phyloP scores from a whole-genome alignment of 2,329 filamentous ascomycete genomes.

The Calonectria montana region DNA sequence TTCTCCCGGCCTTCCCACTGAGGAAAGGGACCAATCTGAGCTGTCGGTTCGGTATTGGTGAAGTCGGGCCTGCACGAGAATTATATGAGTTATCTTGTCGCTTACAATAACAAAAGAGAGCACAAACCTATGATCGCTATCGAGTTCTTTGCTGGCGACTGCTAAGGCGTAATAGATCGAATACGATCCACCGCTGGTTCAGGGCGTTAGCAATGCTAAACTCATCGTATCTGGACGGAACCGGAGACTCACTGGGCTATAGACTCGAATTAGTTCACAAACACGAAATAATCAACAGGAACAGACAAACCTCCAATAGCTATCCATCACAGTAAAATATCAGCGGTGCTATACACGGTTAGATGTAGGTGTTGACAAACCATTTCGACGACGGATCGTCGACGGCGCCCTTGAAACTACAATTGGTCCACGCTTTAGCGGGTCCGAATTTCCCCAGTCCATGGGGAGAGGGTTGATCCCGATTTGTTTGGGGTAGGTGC shows the following conservation, averaged over 20 bases:
- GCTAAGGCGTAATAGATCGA: conserved; percentile 95
- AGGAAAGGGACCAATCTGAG: conserved; percentile 86
- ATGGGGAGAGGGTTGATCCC: conserved; percentile 92
- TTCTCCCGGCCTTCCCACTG: conserved; percentile 92
- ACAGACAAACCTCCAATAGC: conserved; percentile 66
- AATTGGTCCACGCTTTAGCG: conserved; percentile 82
- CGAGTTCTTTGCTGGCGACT: conserved; percentile 89
- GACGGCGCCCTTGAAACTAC: conserved; percentile 82
- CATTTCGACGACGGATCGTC: conserved; percentile 85
- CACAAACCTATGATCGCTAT: conserved; percentile 77
- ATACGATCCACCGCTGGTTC: conserved; percentile 81
- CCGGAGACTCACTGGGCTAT: conserved; percentile 48
- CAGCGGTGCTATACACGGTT: conserved; percentile 25
- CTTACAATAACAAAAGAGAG: neutral
- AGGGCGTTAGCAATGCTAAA: conserved; percentile 18
- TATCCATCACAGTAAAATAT: conserved; percentile 41
- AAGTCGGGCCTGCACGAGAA: conserved; percentile 62
- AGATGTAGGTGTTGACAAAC: conserved; percentile 57
- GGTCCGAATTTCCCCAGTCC: conserved; percentile 86
- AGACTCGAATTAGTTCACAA: conserved; percentile 35
- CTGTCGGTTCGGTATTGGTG: conserved; percentile 89
- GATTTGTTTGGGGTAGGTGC: conserved; percentile 92
- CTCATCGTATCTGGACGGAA: neutral
- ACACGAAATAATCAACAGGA: neutral
- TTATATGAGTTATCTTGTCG: conserved; percentile 9